Evolutionary conservation across 371 early-diverging fungal species (phyloP).

Genomic region (Zopfochytrium polystomum): DNA sequence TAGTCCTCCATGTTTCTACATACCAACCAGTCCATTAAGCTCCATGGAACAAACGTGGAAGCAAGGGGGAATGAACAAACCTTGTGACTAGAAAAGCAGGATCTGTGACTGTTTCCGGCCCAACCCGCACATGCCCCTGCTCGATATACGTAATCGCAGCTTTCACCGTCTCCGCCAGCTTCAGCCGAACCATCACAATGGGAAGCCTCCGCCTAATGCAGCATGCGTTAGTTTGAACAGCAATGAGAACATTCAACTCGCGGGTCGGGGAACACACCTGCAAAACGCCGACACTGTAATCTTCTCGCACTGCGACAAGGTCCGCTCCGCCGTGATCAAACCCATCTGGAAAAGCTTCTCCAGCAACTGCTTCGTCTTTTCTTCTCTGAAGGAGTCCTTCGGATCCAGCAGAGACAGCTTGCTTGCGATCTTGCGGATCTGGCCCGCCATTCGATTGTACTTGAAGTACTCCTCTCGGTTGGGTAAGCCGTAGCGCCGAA

Average conservation of each 20-base stretch:
- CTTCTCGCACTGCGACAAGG: conserved; percentile 85
- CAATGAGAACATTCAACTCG: neutral
- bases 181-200: conserved; percentile 89
- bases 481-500: conserved; percentile 87
- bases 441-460: conserved; percentile 90
- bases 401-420: conserved; percentile 86
- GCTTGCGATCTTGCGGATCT: conserved; percentile 84
- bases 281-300: conserved; percentile 91
- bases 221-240: neutral
- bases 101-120: conserved; percentile 87
- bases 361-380: conserved; percentile 78
- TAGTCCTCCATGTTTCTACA: conserved; percentile 95
- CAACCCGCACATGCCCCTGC: conserved; percentile 97
- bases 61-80: too few species aligned
- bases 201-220: conserved; percentile 78
- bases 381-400: conserved; percentile 78
- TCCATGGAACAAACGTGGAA: conserved; percentile 14
- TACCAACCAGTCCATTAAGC: too few species aligned
- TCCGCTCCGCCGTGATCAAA: conserved; percentile 77
- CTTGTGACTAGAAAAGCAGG: conserved; percentile 87
- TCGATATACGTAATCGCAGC: conserved; percentile 94
- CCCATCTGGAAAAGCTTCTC: conserved; percentile 92
- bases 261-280: conserved; percentile 41
- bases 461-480: conserved; percentile 95
- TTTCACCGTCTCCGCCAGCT: conserved; percentile 95